Base-by-base conservation (phyloP, 768 basidiomycete genomes). In the Mycena amicta region DNA sequence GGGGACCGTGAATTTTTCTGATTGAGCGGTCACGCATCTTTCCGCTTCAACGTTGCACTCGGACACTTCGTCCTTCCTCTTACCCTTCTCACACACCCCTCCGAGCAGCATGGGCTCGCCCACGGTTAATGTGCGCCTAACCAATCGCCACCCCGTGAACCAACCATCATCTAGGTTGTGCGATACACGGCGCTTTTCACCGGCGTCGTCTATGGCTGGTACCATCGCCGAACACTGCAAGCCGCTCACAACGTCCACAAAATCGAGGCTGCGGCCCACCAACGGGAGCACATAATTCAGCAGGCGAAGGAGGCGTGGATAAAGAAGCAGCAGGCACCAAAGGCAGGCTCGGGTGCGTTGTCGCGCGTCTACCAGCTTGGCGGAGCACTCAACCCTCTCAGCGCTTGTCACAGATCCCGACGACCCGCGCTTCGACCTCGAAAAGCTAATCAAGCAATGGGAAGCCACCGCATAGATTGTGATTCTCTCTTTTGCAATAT, bases 361-460 rank as follows among this genome's bases (percentile, higher is more conserved):
- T 51, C 51, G 20, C 49, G 39, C 45, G 59, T 57, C 43, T 55
- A 30, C 53, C 49, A 56, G 39, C 27, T 18, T 41, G 49, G 31
- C 49, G 40, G 41, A 50, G 50, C 55, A 23, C 52, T 56, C 52
- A 45, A 22, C 37, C 13, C 33, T 25, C 52, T 23, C 57, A 43
- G 50, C 50, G 49, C 53, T 57, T 53, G 80, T 97, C 64, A 90
- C 93, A 63, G 87, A 99, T 80, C 92, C 95, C 40, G 96, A 98
- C 67, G 88, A 98, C 75, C 93, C 96, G 53, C 86, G 84, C 63
- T 99, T 98, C 76, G 95, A 98, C 81, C 80, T 98, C 71, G 96
- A 98, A 82, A 93, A 93, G 75, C 76, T 97, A 59, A 68, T 92
- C 71, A 80, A 81, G 43, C 84, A 86, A 70, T 87, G 86, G 82